Evolutionary conservation across 495 filamentous ascomycete genomes (phyloP), one percentile per base, ranked within the genome.

Genomic region (Wilcoxina mikolae): DNA sequence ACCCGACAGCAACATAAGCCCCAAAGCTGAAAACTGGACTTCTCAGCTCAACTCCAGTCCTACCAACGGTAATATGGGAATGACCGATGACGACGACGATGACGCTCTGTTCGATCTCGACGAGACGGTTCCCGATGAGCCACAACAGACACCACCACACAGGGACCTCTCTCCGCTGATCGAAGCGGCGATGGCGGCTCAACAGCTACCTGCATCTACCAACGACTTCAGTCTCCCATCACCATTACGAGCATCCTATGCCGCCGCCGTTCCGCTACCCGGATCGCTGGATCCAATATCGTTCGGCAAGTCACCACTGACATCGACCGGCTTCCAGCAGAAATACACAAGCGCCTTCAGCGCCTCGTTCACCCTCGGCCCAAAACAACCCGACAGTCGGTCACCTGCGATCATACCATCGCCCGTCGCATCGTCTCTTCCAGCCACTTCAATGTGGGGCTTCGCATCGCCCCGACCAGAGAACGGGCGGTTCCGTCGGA

Each of bases 81-180:
- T 49, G 46, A 29, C 50, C 18, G 56, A 57, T 24, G 61, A 65
- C 26, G 63, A 65, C 20, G 62, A 65, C 20, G 62, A 59, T 23
- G 62, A 61, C 31, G 62, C 43, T 57, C 51, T 66, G 26, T 66
- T 66, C 26, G 63, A 66, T 42, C 56, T 66, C 25, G 63, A 66
- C 10, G 63, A 66, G 54, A 66, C 62, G 17, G 53, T 60, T 11
- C 62, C 63, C 9, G 59, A 65, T 55, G 31, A 39, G 5, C 4
- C 43, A n/a, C 44, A 53, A 43, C 49, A 31, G 33, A 57, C 57
- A 0, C 57, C 62, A n/a, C 62, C 62, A 7, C 57, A 57, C 1
- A 57, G 62, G 22, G 62, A 65, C 39, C 56, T 61, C 31, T 57
- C 61, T 7, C 57, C 62, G 48, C 55, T 65, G 43, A 51, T 60